Evolutionary conservation across 345 rosid genomes (phyloP), one percentile per base, ranked within the genome.

Genomic region (Lagerstroemia speciosa): DNA sequence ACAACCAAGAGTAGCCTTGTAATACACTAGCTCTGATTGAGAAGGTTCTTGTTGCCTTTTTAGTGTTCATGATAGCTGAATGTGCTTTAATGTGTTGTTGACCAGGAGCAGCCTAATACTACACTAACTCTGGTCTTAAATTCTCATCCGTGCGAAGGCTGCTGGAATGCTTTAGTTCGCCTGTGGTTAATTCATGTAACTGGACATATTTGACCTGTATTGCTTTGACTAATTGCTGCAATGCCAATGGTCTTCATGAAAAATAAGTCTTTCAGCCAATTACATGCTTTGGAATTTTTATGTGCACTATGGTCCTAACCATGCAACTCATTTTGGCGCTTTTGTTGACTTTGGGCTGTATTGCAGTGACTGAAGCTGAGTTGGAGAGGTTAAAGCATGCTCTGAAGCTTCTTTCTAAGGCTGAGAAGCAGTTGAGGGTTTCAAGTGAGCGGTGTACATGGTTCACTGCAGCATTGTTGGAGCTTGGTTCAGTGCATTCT

Each of bases 361-460:
- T 63, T 77, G 68, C 75, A 94, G 99, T 91, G 82, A 82, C 78
- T 68, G 99, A 89, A 67, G 85, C 84, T 14, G 97, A 94, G 75
- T 70, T 89, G 79, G 96, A 84, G 79, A 89, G 89, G 67, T 72
- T 94, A 71, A 94, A 94, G 83, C 94, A 83, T 84, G 93, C 99
- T 53, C 77, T 94, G 73, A 94, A 87, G 87, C 97, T 94, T 79
- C 97, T 94, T 65, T 91, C 97, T 1, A 96, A 91, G 71, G 91
- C 99, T 19, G 96, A 91, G 90, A 94, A 88, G 76, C 99, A 89
- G 75, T 78, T 94, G 50, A 73, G 95, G 68, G 84, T 85, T 73
- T 86, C 97, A 62, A 94, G 81, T 72, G 99, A 94, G 75, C 95
- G 96, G 63, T 89, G 93, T 32, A 94, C 96, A 27, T 94, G 99